phyloP scores from a whole-genome alignment of 495 filamentous ascomycete genomes.

The Lasiosphaeria hispida region DNA sequence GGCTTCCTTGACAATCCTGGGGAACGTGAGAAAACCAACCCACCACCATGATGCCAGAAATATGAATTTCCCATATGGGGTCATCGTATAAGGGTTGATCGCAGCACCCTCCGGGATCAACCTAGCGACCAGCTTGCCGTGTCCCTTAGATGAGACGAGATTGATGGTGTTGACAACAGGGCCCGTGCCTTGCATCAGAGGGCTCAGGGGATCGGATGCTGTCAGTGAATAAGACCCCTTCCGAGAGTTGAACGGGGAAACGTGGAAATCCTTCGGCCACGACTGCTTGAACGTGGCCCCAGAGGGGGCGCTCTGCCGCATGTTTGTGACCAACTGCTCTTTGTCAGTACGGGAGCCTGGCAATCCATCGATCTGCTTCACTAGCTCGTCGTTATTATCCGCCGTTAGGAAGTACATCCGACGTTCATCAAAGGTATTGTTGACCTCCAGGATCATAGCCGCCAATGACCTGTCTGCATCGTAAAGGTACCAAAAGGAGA shows the following conservation, averaged over 20 bases:
- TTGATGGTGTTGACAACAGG: slow-evolving; percentile 55
- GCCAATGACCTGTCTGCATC: slow-evolving; percentile 53
- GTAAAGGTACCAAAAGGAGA: slow-evolving; percentile 82
- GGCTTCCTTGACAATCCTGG: slow-evolving; percentile 59
- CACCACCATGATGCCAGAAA: slow-evolving; percentile 60
- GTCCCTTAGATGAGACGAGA: slow-evolving; percentile 52
- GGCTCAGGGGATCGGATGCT: slow-evolving; percentile 54
- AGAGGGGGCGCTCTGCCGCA: slow-evolving; percentile 9
- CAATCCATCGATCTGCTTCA: slow-evolving; percentile 9
- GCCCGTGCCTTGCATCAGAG: slow-evolving; percentile 31
- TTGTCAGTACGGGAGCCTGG: background rate
- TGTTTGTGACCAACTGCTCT: background rate
- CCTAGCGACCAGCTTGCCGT: slow-evolving; percentile 54
- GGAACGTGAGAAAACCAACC: slow-evolving; percentile 61
- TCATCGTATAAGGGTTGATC: slow-evolving; percentile 48
- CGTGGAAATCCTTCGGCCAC: slow-evolving; percentile 70
- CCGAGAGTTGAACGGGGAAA: slow-evolving; percentile 71
- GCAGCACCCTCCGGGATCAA: slow-evolving; percentile 48
- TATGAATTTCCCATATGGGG: slow-evolving; percentile 33
- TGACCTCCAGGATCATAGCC: slow-evolving; percentile 71
- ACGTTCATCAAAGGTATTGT: slow-evolving; percentile 75
- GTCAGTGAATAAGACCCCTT: slow-evolving; percentile 57
- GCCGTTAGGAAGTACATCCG: slow-evolving; percentile 57
- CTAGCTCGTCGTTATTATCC: slow-evolving; percentile 17
- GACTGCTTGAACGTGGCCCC: slow-evolving; percentile 39